phyloP scores from a whole-genome alignment of 352 stramenopile genomes.

The Phytophthora pluvialis region DNA sequence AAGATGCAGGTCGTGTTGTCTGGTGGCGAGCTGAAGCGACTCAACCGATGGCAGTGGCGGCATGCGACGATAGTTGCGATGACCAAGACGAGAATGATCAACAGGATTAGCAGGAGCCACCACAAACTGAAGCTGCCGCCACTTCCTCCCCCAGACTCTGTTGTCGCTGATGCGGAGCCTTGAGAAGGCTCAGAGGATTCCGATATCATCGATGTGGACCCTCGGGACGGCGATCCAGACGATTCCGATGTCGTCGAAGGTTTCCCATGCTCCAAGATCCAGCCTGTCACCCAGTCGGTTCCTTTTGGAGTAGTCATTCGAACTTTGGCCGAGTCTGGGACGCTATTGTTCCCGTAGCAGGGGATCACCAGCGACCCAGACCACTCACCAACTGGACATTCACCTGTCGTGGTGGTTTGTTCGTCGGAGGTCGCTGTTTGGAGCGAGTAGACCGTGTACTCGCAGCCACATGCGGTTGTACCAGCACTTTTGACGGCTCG shows the following conservation, averaged over 20 bases:
- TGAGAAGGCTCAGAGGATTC: constrained; percentile 5
- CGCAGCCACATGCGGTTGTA: constrained; percentile 13
- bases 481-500: constrained; percentile 21
- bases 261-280: constrained; percentile 26
- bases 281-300: constrained; percentile 32
- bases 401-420: not conserved
- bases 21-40: constrained; percentile 21
- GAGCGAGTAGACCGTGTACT: constrained; percentile 33
- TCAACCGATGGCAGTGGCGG: constrained; percentile 29
- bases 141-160: not conserved
- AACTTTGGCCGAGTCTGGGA: constrained; percentile 13
- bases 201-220: constrained; percentile 15
- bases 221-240: constrained; percentile 10
- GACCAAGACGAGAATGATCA: constrained; percentile 29
- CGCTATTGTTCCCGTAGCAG: constrained; percentile 32
- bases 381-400: constrained; percentile 20
- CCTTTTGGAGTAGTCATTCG: constrained; percentile 17
- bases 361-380: constrained; percentile 41
- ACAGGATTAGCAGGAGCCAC: constrained; percentile 30
- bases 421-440: constrained; percentile 3
- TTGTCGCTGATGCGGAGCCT: constrained; percentile 30
- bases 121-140: constrained; percentile 22
- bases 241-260: constrained; percentile 12
- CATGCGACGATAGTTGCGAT: constrained; percentile 31
- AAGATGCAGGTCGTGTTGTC: constrained; percentile 38